Percentiles rank a stretch among this genome's conserved stretches.
phyloP scores from a whole-genome alignment of 2,329 filamentous ascomycete genomes.

The Ceratocystis cubensis region DNA sequence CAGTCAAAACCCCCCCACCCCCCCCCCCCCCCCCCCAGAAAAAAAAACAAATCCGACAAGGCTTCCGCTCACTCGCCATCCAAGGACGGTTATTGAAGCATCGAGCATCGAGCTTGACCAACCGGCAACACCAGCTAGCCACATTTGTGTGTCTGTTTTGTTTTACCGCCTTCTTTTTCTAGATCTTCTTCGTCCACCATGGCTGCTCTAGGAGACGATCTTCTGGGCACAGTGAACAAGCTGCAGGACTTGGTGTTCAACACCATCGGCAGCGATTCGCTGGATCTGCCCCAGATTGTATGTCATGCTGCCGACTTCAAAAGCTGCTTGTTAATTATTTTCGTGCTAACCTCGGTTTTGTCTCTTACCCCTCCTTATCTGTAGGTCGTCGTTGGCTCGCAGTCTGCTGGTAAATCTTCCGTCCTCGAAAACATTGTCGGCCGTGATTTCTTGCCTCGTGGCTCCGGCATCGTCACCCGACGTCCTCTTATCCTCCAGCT shows the following conservation, averaged over 20 bases:
- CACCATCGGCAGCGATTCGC: slow-evolving; percentile 96
- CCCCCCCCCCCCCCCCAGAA: not conserved
- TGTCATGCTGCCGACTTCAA: slow-evolving; percentile 27
- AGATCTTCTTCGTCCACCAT: slow-evolving; percentile 38
- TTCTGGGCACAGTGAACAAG: slow-evolving; percentile 93
- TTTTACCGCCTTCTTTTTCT: not conserved
- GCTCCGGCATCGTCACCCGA: slow-evolving; percentile 90
- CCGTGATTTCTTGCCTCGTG: slow-evolving; percentile 89
- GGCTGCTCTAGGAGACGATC: slow-evolving; percentile 90
- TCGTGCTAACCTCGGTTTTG: slow-evolving; percentile 22
- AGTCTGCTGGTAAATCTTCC: slow-evolving; percentile 96
- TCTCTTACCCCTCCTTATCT: slow-evolving; percentile 19
- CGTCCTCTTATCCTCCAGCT: slow-evolving; percentile 92
- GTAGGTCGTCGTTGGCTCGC: slow-evolving; percentile 93
- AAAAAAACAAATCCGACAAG: slow-evolving; percentile 5
- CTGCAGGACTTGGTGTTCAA: slow-evolving; percentile 98
- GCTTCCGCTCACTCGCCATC: not conserved
- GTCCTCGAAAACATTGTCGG: slow-evolving; percentile 98
- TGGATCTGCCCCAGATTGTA: slow-evolving; percentile 97
- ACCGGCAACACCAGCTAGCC: not conserved
- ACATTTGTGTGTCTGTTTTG: slow-evolving; percentile 10
- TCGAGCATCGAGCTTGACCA: slow-evolving; percentile 1
- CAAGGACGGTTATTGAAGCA: not conserved
- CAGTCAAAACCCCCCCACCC: too few relatives aligned
- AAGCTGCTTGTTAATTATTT: not conserved